These are phyloP conservation scores for Pseudopithomyces chartarum DNA, from an alignment of 2,329 filamentous ascomycete genomes.

Conservation along the genomic window DNA sequence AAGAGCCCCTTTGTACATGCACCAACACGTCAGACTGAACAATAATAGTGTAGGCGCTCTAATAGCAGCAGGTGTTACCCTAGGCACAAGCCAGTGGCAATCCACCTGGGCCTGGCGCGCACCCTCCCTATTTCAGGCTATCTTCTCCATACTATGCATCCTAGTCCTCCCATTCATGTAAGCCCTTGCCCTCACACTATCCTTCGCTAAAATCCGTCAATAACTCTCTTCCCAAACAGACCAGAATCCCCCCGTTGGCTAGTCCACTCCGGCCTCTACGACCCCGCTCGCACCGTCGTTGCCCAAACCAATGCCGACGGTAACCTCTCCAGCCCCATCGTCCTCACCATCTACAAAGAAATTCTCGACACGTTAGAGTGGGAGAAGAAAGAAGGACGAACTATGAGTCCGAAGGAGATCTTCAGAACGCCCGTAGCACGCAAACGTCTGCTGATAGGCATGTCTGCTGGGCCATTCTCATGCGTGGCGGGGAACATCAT, in stretches of 20 bases:
- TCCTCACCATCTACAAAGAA: slow-evolving; percentile 41
- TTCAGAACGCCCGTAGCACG: slow-evolving; percentile 43
- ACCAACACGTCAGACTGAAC: slow-evolving; percentile 30
- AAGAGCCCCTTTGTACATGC: background rate
- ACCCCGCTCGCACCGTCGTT: slow-evolving; percentile 50
- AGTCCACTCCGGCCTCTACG: slow-evolving; percentile 45
- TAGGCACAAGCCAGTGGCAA: slow-evolving; percentile 44
- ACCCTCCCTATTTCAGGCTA: slow-evolving; percentile 51
- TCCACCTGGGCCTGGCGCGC: slow-evolving; percentile 55
- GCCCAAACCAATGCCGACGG: slow-evolving; percentile 54
- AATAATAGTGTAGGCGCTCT: slow-evolving; percentile 24
- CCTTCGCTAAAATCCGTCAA: background rate
- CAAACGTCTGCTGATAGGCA: slow-evolving; percentile 49
- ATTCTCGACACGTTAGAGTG: slow-evolving; percentile 55
- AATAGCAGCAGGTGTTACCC: slow-evolving; percentile 55
- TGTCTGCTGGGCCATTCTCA: slow-evolving; percentile 41
- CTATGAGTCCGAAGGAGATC: slow-evolving; percentile 45
- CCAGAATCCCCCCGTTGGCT: slow-evolving; percentile 56
- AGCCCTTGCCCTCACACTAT: slow-evolving; percentile 27
- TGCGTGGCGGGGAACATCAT: slow-evolving; percentile 49
- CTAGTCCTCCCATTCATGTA: slow-evolving; percentile 49
- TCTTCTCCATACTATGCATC: slow-evolving; percentile 50
- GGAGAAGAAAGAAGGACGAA: slow-evolving; percentile 50
- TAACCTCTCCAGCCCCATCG: slow-evolving; percentile 46
- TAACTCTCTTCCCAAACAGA: background rate